phyloP scores from a whole-genome alignment of 1,284 basidiomycete genomes.

The Puccinia horiana region DNA sequence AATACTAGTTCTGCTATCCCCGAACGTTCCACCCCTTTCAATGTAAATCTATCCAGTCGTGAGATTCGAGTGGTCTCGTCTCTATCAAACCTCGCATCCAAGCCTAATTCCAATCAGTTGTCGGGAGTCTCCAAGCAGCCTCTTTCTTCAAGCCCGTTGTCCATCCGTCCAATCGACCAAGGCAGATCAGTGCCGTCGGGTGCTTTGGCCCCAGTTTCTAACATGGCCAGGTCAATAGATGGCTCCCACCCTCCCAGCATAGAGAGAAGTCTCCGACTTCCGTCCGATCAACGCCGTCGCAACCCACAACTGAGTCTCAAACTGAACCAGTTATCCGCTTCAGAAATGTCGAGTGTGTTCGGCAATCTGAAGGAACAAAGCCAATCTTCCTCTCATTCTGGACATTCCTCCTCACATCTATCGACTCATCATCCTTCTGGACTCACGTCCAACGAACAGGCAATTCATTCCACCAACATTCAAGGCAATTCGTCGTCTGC shows the following conservation, averaged over 20 bases:
- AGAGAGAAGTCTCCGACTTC: constrained; percentile 5
- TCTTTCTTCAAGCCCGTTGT: not conserved
- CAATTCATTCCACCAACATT: not conserved
- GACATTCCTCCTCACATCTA: not conserved
- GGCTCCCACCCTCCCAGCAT: not conserved
- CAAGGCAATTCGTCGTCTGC: not conserved
- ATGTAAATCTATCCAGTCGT: not conserved
- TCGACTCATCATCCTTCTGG: not conserved
- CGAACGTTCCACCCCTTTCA: not conserved
- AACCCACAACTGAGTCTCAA: constrained; percentile 49
- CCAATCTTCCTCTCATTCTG: constrained; percentile 4
- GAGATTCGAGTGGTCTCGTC: constrained; percentile 14
- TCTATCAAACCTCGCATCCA: not conserved
- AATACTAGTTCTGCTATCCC: not conserved
- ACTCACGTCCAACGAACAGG: not conserved
- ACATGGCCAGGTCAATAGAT: not conserved
- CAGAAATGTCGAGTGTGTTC: constrained; percentile 30
- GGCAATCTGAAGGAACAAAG: constrained; percentile 11
- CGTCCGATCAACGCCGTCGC: constrained; percentile 28
- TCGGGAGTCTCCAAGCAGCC: not conserved
- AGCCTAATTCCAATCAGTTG: not conserved
- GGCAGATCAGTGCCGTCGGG: constrained; percentile 22
- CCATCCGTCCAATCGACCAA: not conserved
- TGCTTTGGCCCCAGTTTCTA: constrained; percentile 37
- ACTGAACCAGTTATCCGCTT: constrained; percentile 22